Percentiles rank a stretch among this genome's conserved stretches.
Evolutionary conservation across 2,329 filamentous ascomycete genomes (phyloP).

Genomic region (Talaromyces amestolkiae): DNA sequence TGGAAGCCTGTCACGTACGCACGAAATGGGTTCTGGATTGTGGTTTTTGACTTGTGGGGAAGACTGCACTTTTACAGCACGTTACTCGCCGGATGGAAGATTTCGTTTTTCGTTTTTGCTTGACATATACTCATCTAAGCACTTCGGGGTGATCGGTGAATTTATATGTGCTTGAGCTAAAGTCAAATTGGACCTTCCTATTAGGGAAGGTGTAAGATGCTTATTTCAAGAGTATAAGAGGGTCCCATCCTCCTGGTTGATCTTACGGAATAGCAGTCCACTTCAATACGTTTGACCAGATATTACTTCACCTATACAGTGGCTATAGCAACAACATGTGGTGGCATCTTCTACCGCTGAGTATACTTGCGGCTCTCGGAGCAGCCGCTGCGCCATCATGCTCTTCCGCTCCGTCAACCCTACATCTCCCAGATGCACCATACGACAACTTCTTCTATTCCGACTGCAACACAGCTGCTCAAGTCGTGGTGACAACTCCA

Average conservation of each 20-base stretch:
- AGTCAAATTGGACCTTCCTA: constrained; percentile 2
- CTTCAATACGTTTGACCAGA: too few species aligned
- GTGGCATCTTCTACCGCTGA: background rate
- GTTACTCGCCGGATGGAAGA: background rate
- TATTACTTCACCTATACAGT: background rate
- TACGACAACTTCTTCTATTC: constrained; percentile 67
- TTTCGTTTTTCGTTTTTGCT: too few species aligned
- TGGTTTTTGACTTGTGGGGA: background rate
- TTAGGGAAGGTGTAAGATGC: background rate
- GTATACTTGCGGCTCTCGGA: background rate
- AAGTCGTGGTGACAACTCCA: constrained; percentile 62
- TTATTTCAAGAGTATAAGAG: background rate
- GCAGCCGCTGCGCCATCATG: constrained; percentile 21
- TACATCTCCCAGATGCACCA: constrained; percentile 55
- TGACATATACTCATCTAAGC: background rate
- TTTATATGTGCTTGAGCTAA: background rate
- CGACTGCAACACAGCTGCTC: constrained; percentile 59
- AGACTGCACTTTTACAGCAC: background rate
- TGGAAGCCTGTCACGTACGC: background rate
- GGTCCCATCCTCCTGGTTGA: background rate
- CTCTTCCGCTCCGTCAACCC: constrained; percentile 35
- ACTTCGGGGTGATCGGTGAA: background rate
- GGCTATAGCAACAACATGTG: background rate
- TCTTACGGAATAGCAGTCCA: too few species aligned
- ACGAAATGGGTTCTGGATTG: background rate